Evolutionary conservation across 83 land plant species (phyloP), one percentile per base, ranked within the genome.

Genomic region (Thuja plicata): DNA sequence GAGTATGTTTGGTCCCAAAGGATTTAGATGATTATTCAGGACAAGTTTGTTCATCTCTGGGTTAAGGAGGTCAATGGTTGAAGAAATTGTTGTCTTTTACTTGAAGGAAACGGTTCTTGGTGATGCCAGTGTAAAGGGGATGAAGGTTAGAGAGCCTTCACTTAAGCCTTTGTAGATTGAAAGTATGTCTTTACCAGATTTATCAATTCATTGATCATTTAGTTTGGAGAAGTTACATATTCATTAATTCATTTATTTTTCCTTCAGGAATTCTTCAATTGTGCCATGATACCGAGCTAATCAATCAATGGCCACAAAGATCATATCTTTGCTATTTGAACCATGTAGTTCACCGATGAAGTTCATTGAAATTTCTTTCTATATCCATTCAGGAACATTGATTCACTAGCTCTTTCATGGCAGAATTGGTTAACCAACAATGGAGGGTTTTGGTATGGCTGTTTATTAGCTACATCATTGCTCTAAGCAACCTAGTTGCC

Each of bases 1-100:
- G 95, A 95, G 87, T 93, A 87, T 74, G 70, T 50, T 41, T 21
- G 92, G 40, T 35, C 92, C 30, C 87, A 88, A 46, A 88, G 57
- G 88, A 89, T 90, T 30, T 90, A 90, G 60, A 88, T 57, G 87
- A 90, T 84, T 62, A 85, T 88, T 32, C 87, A 84, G 27, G 87
- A 88, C 30, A 90, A 90, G 66, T 73, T 90, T 2, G 40, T 88
- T 1, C 85, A n/a, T 12, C 43, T 45, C 0, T 27, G 37, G 60
- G n/a, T 90, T 12, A 86, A 71, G 19, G 91, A 90, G 86, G 79
- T 84, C 34, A 17, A 45, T 83, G 90, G 5, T 71, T 83, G 16
- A 45, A 88, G 62, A 38, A 57, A 6, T 43, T 90, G 79, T 30
- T 90, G 19, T 71, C 82, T 87, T 80, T 57, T 55, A 77, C n/a